phyloP scores from a whole-genome alignment of 148 eudicot genomes.

The Vaccinium myrtillus region DNA sequence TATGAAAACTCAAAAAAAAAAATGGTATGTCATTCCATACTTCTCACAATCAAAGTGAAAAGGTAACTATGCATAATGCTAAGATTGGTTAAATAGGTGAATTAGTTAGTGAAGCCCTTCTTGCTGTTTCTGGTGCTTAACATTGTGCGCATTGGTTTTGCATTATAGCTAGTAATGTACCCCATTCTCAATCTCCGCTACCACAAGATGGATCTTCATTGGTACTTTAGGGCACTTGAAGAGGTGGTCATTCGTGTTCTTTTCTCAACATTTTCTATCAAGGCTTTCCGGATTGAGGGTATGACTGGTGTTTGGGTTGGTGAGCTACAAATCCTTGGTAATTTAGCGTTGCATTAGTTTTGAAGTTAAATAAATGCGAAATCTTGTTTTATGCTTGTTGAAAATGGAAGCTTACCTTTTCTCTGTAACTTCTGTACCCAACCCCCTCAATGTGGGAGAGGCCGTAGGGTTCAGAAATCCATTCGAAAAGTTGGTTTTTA shows the following conservation, averaged over 20 bases:
- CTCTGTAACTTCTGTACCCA: neutral
- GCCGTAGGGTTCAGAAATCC: neutral
- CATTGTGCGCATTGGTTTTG: conserved; percentile 19
- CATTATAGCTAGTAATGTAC: conserved; percentile 77
- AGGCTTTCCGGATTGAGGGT: conserved; percentile 67
- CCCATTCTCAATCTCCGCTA: conserved; percentile 83
- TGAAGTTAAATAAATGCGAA: neutral
- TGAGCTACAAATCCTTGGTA: conserved; percentile 32
- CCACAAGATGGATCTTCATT: conserved; percentile 95
- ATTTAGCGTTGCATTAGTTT: neutral
- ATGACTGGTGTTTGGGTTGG: conserved; percentile 98
- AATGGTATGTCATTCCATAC: neutral
- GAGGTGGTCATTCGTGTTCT: conserved; percentile 88
- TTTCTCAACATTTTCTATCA: conserved; percentile 56
- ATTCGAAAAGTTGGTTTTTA: neutral
- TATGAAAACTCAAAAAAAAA: too few relatives aligned
- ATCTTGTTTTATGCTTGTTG: neutral
- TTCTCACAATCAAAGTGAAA: neutral
- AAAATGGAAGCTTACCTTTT: neutral
- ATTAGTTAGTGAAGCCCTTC: neutral
- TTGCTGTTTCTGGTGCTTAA: conserved; percentile 14
- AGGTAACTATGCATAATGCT: neutral
- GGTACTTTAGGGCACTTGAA: conserved; percentile 91
- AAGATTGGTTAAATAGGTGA: neutral
- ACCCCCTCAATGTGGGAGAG: neutral